Evolutionary conservation across 2,329 filamentous ascomycete species (phyloP).

Genomic region (Botrytis tulipae): DNA sequence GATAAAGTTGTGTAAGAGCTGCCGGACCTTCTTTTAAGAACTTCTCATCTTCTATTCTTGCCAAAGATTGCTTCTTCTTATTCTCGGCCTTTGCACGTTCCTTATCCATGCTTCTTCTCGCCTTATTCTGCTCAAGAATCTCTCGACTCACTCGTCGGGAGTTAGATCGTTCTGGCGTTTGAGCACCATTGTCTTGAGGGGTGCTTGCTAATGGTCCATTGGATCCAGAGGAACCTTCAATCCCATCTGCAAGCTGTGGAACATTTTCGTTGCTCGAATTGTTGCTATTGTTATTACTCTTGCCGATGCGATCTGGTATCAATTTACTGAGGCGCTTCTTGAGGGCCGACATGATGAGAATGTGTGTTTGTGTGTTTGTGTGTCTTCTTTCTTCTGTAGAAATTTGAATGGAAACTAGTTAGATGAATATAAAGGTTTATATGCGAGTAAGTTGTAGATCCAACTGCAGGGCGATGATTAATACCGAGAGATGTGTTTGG

Average conservation of each 20-base stretch:
- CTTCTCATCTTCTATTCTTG: slow-evolving; percentile 36
- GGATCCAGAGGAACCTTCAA: not conserved
- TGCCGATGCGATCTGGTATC: slow-evolving; percentile 23
- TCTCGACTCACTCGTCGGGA: slow-evolving; percentile 32
- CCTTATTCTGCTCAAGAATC: slow-evolving; percentile 27
- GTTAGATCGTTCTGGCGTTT: slow-evolving; percentile 22
- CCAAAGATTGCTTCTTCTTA: slow-evolving; percentile 33
- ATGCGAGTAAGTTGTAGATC: not conserved
- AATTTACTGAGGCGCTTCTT: slow-evolving; percentile 36
- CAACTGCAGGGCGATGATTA: not conserved
- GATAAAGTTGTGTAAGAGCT: slow-evolving; percentile 36
- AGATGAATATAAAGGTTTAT: not conserved
- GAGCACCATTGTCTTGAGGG: slow-evolving; percentile 18
- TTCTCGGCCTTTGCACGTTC: slow-evolving; percentile 31
- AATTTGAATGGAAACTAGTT: not conserved
- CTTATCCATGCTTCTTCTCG: slow-evolving; percentile 33
- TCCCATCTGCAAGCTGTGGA: slow-evolving; percentile 14
- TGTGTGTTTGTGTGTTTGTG: not conserved
- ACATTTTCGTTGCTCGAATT: slow-evolving; percentile 21
- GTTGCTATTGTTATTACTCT: slow-evolving; percentile 17
- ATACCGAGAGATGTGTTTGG: not conserved
- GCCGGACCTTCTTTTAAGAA: slow-evolving; percentile 35
- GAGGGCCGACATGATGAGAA: slow-evolving; percentile 34
- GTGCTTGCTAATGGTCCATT: not conserved
- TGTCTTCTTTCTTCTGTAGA: not conserved